Conservation (phyloP, 305 asterid genomes). For the Rubia tinctorum region DNA sequence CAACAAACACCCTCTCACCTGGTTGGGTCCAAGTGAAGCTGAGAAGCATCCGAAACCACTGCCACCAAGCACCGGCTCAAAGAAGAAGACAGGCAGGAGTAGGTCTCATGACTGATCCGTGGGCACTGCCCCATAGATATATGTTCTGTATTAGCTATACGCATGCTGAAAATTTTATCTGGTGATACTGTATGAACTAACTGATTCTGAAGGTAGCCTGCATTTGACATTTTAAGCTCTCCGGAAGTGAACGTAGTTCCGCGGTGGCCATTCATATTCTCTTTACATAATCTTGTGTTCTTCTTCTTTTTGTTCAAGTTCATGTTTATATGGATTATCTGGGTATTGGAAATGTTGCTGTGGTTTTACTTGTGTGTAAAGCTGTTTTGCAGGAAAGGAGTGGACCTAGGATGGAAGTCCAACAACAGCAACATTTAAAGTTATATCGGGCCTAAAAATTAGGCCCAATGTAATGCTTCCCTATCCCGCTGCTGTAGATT, state of each 20-base stretch:
- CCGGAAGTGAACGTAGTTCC: neutral
- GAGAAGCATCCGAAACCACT: slow-evolving; percentile 86
- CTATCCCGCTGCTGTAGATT: too few relatives aligned
- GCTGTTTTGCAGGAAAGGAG: too few relatives aligned
- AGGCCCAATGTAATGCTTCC: too few relatives aligned
- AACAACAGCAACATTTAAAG: too few relatives aligned
- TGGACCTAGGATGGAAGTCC: too few relatives aligned
- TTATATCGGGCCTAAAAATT: too few relatives aligned
- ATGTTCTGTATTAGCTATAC: slow-evolving; percentile 15
- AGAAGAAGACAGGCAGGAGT: slow-evolving; percentile 62
- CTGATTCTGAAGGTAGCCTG: neutral
- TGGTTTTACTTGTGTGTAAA: too few relatives aligned
- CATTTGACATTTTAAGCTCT: neutral
- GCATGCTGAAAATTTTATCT: neutral
- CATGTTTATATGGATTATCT: neutral
- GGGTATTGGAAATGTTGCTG: neutral
- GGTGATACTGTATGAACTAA: neutral
- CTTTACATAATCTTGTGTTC: neutral
- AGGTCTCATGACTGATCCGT: slow-evolving; percentile 23
- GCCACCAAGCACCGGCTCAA: slow-evolving; percentile 33
- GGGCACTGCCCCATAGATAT: slow-evolving; percentile 5
- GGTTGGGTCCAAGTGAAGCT: slow-evolving; percentile 80
- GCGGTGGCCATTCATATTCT: neutral
- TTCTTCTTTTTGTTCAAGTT: too few relatives aligned
- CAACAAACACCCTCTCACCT: slow-evolving; percentile 70